Conservation (phyloP, 441 rosid species). For the Biscutella laevigata region DNA sequence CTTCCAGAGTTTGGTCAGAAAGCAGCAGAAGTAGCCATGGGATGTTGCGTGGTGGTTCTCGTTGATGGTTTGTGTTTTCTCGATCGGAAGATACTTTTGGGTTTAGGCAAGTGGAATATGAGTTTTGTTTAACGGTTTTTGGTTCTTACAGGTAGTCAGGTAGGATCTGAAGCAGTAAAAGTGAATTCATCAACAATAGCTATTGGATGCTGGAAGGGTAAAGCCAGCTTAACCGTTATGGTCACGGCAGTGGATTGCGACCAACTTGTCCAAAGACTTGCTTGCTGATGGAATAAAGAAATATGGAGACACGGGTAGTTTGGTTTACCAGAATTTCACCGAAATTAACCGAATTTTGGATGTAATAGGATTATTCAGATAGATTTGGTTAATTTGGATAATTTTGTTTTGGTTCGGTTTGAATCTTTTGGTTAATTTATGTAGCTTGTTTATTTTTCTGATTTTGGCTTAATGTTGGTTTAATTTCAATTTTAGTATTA, state of each 20-base stretch:
- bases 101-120: background rate
- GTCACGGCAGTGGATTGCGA: constrained; percentile 76
- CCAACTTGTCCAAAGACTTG: constrained; percentile 63
- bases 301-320: too few species aligned
- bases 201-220: constrained; percentile 93
- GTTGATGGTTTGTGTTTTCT: constrained; percentile 48
- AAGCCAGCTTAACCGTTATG: constrained; percentile 69
- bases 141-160: constrained; percentile 31
- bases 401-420: too few species aligned
- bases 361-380: too few species aligned
- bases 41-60: constrained; percentile 76
- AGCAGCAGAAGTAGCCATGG: constrained; percentile 67
- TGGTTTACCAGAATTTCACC: too few species aligned
- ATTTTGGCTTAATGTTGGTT: too few species aligned
- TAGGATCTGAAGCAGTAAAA: constrained; percentile 23
- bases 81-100: background rate
- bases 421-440: too few species aligned
- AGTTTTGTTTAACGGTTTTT: background rate
- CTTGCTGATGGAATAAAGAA: constrained; percentile 4
- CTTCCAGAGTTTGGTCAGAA: constrained; percentile 54
- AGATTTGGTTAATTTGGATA: too few species aligned
- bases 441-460: too few species aligned
- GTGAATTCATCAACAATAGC: constrained; percentile 50
- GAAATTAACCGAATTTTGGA: too few species aligned
- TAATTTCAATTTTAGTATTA: too few species aligned